Conservation (phyloP, 176 grass and related monocot species). For the Oryza rufipogon region DNA sequence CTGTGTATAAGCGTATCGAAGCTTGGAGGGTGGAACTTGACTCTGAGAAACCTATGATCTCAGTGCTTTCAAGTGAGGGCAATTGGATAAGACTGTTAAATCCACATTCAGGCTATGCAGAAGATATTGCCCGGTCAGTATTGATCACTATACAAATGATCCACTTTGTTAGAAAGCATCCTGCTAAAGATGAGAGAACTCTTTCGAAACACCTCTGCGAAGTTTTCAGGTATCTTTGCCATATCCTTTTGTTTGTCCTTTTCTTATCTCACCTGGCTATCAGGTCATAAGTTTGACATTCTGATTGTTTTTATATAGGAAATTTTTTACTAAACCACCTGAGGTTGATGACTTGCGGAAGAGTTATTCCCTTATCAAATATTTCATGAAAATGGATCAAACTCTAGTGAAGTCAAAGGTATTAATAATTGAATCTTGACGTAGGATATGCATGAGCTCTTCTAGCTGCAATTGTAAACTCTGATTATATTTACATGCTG, state of each 20-base stretch:
- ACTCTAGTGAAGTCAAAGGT: constrained; percentile 62
- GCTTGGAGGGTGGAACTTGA: constrained; percentile 62
- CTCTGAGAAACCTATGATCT: constrained; percentile 42
- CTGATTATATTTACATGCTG: too few relatives aligned
- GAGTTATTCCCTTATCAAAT: constrained; percentile 54
- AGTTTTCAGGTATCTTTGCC: constrained; percentile 41
- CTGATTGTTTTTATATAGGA: constrained; percentile 43
- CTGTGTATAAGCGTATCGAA: constrained; percentile 29
- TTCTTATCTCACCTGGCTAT: background rate
- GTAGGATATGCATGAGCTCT: background rate
- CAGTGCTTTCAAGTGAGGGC: constrained; percentile 48
- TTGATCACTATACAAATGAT: constrained; percentile 65
- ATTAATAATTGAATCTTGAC: constrained; percentile 20
- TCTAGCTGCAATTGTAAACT: too few relatives aligned
- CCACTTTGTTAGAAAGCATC: constrained; percentile 61
- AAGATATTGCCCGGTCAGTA: constrained; percentile 41
- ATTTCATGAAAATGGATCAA: constrained; percentile 50
- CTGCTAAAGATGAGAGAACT: constrained; percentile 37
- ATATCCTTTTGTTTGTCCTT: constrained; percentile 2
- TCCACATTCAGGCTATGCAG: constrained; percentile 53
- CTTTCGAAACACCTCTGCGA: constrained; percentile 37
- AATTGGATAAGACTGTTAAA: constrained; percentile 62
- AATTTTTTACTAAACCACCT: constrained; percentile 50
- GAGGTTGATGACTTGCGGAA: constrained; percentile 49
- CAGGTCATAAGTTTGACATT: background rate